Evolutionary conservation across 2,329 filamentous ascomycete genomes (phyloP), one percentile per base, ranked within the genome.

Genomic region (Eutypa lata): DNA sequence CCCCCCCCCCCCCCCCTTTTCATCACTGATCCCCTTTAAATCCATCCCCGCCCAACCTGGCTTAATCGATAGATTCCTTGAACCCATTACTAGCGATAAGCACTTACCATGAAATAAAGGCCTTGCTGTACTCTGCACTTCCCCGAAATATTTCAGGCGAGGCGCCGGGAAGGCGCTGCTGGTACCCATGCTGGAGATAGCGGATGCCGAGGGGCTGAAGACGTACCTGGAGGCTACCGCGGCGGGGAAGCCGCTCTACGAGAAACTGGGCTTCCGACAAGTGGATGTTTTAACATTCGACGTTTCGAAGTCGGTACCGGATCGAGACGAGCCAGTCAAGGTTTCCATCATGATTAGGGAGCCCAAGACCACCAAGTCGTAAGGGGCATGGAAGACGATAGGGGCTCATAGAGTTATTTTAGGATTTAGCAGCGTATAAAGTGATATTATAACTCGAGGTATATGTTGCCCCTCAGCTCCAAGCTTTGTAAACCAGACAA

Each of bases 211-310:
- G 26, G 66, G 64, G 3, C 60, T 67, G 46, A 65, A 58, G 50
- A 57, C 60, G 1, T 74, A 72, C 52, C 62, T 75, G 28, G 73
- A 75, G 57, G 70, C 71, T n/a, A 73, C 72, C 8, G 53, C 59
- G 1, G 58, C 56, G 0, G 72, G 71, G 3, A 64, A 63, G 48
- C 66, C 65, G 11, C 22, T 76, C 14, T 76, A 76, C 54, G 59
- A 65, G 56, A 70, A 68, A 55, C 49, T 71, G 5, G 72, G 72
- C 10, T 76, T 71, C 51, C 61, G 59, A 48, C 61, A 66, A 43
- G 60, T 73, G 1, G 71, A 72, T 45, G 50, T 61, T 24, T 50
- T 73, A 13, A 52, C 54, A 7, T 61, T 65, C 35, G 59, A 67
- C 19, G 50, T 65, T 14, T 26, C 53, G 6, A 44, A 57, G 43